Conservation (phyloP, 345 rosid genomes). For the Arabis hirsuta region DNA sequence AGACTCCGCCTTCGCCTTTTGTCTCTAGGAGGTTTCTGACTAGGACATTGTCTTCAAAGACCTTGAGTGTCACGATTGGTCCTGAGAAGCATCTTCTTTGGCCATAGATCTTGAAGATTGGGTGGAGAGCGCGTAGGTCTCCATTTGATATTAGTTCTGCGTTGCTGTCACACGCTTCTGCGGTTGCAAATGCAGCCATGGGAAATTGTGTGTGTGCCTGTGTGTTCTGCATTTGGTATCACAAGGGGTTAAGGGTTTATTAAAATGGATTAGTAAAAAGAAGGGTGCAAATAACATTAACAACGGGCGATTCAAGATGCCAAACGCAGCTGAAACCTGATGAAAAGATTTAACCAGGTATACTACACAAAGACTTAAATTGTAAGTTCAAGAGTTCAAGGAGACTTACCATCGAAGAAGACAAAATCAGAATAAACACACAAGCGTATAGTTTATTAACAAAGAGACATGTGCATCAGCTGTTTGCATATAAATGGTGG, state of each 20-base stretch:
- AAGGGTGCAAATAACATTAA: neutral
- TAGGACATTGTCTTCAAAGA: constrained; percentile 85
- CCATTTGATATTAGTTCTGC: constrained; percentile 58
- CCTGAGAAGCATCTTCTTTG: constrained; percentile 71
- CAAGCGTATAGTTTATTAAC: neutral
- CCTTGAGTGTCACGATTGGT: constrained; percentile 74
- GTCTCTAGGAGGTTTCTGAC: constrained; percentile 74
- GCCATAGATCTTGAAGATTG: constrained; percentile 75
- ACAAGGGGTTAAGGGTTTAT: neutral
- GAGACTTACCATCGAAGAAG: neutral
- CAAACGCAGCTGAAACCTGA: neutral
- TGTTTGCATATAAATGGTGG: neutral
- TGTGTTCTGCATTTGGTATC: constrained; percentile 29
- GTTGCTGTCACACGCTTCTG: constrained; percentile 87
- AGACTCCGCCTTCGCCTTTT: constrained; percentile 79
- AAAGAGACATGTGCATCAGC: neutral
- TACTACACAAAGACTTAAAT: neutral
- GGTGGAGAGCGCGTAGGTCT: constrained; percentile 72
- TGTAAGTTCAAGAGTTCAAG: neutral
- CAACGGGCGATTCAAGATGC: neutral
- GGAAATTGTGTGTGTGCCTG: neutral
- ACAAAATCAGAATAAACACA: neutral
- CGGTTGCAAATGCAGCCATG: constrained; percentile 72
- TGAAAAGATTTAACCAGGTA: neutral
- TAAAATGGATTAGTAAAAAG: neutral